Evolutionary conservation across 2,329 filamentous ascomycete genomes (phyloP), one percentile per base, ranked within the genome.

Genomic region (Lachnellula cervina): DNA sequence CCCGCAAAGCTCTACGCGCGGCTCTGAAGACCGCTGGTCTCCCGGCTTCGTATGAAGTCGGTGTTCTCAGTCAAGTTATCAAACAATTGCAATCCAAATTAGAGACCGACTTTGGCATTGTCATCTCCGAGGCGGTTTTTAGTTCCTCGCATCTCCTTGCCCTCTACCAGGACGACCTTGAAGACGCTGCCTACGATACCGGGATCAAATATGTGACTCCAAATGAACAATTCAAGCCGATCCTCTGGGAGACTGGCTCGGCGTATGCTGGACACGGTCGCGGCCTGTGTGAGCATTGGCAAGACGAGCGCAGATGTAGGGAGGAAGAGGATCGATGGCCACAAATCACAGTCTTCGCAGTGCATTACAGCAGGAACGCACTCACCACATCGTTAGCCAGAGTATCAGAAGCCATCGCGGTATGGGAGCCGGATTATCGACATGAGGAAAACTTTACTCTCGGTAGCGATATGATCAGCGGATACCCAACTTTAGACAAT

Each of bases 41-140:
- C 11, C 55, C 51, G 16, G 55, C 51, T 21, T 54, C 51, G 8
- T 43, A 38, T 46, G 55, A 57, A n/a, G 55, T 57, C 16, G 55
- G 55, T 16, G 46, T 54, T 44, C 47, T 57, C 25, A 25, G 51
- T 45, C n/a, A 42, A 2, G 19, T 38, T 21, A 51, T 57, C n/a
- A 23, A 42, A 32, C 28, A 58, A 14, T 32, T 58, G 25, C 28
- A 34, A 32, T 48, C 43, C 17, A 35, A 52, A 14, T 23, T 53
- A 25, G 54, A 55, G 48, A 48, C 17, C n/a, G 49, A 45, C 37
- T 57, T 56, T 44, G 37, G 32, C 34, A 57, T 57, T 14, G 46
- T 7, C 16, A 49, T 57, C 13, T 49, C 50, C 25, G 38, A 49
- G 19, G 55, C 45, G 9, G 40, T 47, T 28, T 50, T 57, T n/a